Base-by-base conservation (phyloP, 164 flowering plant genomes). In the Aristolochia californica region DNA sequence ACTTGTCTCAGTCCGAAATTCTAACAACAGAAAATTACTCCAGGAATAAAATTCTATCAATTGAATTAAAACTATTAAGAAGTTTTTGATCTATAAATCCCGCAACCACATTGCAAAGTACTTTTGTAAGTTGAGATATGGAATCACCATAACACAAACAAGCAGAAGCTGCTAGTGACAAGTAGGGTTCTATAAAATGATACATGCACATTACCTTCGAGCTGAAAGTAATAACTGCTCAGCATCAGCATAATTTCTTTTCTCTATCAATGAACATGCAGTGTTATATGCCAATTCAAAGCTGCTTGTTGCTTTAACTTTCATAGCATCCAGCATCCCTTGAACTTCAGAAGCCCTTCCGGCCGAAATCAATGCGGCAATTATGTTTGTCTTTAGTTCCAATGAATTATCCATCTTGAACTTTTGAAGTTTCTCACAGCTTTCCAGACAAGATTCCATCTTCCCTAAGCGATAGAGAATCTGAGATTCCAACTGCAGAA, bases 231-330 rank as follows among this genome's bases (percentile, higher is more conserved):
- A 68, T 18, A 80, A 84, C 52, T 81, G 85, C 63, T 93, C 97
- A 5, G 97, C 99, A 71, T 89, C 97, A 18, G 65, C 45, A 58
- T 75, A 73, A 59, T 81, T 78, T 60, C 65, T 73, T 62, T 67
- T 76, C 59, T 89, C 96, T 53, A 89, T 78, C 68, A 85, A 77
- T 56, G 97, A 85, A 67, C 97, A 93, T 50, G 95, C 91, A 59
- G 76, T 75, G 66, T 87, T 93, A 68, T 74, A 93, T 20, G 95
- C 99, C 81, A 93, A 70, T 77, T 89, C 97, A 80, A 81, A 87
- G 72, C 88, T 89, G 78, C 82, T 83, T 18, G 83, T 79, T 65
- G 96, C 73, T 77, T 87, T 85, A 38, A 87, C 77, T 65, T 76
- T 75, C 22, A 81, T 77, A 26, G 78, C 60, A 43, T 83, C 91